A percentile compares a stretch with the other conserved stretches of the same genome.
Evolutionary conservation across 139 green algal species (phyloP).

Genomic region (Chara braunii): DNA sequence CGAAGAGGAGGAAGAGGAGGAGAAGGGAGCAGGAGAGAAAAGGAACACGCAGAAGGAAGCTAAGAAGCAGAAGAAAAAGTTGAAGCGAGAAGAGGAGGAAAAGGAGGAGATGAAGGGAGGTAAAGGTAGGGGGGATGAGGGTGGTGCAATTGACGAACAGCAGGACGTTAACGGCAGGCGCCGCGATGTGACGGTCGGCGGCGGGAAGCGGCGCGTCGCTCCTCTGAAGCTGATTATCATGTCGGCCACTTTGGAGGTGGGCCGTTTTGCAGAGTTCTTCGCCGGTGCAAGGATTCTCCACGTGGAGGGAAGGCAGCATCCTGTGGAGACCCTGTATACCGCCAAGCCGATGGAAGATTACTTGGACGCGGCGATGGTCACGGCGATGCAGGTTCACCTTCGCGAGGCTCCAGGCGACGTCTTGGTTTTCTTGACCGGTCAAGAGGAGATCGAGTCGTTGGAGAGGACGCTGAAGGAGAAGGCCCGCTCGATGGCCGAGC

Average conservation of each 20-base stretch:
- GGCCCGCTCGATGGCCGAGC: slow-evolving; percentile 66
- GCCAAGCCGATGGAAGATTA: slow-evolving; percentile 79
- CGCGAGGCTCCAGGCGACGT: slow-evolving; percentile 78
- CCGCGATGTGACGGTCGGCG: not conserved
- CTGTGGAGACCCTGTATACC: slow-evolving; percentile 93
- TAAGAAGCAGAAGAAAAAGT: not conserved
- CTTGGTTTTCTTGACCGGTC: slow-evolving; percentile 92
- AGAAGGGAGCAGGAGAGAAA: not conserved
- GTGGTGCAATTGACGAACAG: not conserved
- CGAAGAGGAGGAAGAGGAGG: not conserved
- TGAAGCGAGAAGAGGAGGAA: not conserved
- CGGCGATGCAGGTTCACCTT: slow-evolving; percentile 83
- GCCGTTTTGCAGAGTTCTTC: slow-evolving; percentile 68
- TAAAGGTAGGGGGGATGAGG: not conserved
- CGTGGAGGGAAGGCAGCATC: slow-evolving; percentile 78
- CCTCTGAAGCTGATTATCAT: slow-evolving; percentile 77
- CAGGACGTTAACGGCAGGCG: not conserved
- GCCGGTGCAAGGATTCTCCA: slow-evolving; percentile 70
- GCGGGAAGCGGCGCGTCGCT: not conserved
- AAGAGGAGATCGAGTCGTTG: slow-evolving; percentile 76
- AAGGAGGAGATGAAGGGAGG: not conserved
- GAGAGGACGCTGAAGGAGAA: slow-evolving; percentile 75
- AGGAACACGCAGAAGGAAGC: not conserved
- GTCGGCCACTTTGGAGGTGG: slow-evolving; percentile 84
- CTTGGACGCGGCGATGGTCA: slow-evolving; percentile 69